phyloP scores from a whole-genome alignment of 2,329 filamentous ascomycete genomes.

The Microdochium bolleyi region DNA sequence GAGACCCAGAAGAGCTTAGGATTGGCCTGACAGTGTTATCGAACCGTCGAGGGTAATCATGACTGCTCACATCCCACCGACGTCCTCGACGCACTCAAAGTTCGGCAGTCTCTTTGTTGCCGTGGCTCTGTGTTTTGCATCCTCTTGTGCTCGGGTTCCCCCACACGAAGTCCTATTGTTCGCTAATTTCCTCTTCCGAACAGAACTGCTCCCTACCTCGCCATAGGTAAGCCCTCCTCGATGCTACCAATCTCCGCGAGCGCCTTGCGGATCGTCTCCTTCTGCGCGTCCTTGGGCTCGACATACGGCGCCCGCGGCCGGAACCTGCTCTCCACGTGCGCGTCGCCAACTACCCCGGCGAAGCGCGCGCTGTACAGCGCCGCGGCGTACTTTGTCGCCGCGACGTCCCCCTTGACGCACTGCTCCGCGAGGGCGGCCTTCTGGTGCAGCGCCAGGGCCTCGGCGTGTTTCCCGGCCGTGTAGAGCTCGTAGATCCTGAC shows the following conservation, averaged over 20 bases:
- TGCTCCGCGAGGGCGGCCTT: constrained; percentile 58
- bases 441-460: constrained; percentile 53
- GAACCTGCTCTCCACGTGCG: constrained; percentile 49
- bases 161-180: too few species aligned
- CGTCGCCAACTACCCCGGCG: constrained; percentile 45
- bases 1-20: too few species aligned
- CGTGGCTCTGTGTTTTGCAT: too few species aligned
- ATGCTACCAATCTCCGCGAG: constrained; percentile 26
- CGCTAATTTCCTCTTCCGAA: too few species aligned
- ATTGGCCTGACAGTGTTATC: too few species aligned
- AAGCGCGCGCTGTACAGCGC: constrained; percentile 48
- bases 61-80: too few species aligned
- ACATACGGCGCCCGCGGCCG: constrained; percentile 56
- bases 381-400: constrained; percentile 60
- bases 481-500: constrained; percentile 55
- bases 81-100: too few species aligned
- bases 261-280: constrained; percentile 28
- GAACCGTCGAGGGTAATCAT: too few species aligned
- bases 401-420: constrained; percentile 58
- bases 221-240: constrained; percentile 12
- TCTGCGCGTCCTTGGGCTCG: constrained; percentile 32
- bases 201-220: background rate
- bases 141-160: too few species aligned
- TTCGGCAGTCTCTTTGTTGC: too few species aligned
- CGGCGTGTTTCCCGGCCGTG: constrained; percentile 43